These are phyloP conservation scores for Metarhizium robertsii DNA, from an alignment of 2,329 filamentous ascomycete species.

Conservation along the genomic window DNA sequence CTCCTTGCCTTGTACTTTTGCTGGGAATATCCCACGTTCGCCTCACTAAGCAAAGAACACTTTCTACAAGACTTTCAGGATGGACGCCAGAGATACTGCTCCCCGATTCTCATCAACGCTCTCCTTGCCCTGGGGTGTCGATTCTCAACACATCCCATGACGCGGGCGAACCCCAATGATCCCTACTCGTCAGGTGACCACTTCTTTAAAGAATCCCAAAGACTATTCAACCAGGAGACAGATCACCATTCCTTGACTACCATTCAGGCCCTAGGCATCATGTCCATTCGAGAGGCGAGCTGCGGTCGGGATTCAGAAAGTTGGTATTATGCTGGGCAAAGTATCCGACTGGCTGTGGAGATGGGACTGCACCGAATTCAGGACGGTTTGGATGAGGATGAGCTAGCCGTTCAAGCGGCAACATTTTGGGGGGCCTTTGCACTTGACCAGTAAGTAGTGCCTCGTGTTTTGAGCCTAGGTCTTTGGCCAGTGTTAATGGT, in stretches of 20 bases:
- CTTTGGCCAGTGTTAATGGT: slow-evolving; percentile 11
- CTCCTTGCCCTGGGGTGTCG: slow-evolving; percentile 58
- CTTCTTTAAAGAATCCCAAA: slow-evolving; percentile 61
- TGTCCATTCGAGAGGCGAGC: slow-evolving; percentile 67
- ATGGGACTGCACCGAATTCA: slow-evolving; percentile 55
- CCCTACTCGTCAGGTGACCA: slow-evolving; percentile 60
- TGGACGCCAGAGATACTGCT: slow-evolving; percentile 56
- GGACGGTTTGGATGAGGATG: slow-evolving; percentile 41
- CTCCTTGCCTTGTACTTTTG: slow-evolving; percentile 61
- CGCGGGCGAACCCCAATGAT: slow-evolving; percentile 52
- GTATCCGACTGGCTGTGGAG: slow-evolving; percentile 62
- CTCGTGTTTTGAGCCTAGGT: neutral
- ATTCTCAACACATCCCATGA: slow-evolving; percentile 56
- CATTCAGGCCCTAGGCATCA: slow-evolving; percentile 65
- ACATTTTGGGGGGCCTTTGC: slow-evolving; percentile 56
- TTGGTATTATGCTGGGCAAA: slow-evolving; percentile 64
- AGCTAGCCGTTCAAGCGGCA: slow-evolving; percentile 47
- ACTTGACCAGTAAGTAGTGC: slow-evolving; percentile 48
- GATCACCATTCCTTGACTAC: slow-evolving; percentile 58
- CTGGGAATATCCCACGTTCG: slow-evolving; percentile 69
- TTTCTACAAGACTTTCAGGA: slow-evolving; percentile 57
- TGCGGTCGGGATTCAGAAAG: slow-evolving; percentile 64
- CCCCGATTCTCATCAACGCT: slow-evolving; percentile 55
- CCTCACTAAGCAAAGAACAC: slow-evolving; percentile 61
- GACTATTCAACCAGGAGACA: slow-evolving; percentile 47